These are phyloP conservation scores for Fusarium fujikuroi DNA, from an alignment of 2,329 filamentous ascomycete species.

Conservation along the genomic window DNA sequence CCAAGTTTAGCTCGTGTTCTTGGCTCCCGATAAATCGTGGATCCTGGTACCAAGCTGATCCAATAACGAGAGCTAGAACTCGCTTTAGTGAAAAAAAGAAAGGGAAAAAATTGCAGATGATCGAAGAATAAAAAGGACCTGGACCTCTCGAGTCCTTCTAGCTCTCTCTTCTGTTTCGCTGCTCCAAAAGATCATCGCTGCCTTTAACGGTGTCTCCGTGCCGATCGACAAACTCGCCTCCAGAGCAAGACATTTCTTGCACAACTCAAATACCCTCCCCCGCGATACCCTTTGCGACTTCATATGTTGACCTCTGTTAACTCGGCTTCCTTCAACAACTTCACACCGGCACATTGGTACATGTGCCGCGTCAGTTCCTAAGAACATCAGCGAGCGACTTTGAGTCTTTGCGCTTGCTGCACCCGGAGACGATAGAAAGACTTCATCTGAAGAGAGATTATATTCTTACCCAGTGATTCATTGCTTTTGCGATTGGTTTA, in stretches of 20 bases:
- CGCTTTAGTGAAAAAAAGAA: conserved; percentile 8
- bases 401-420: conserved; percentile 74
- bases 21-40: conserved; percentile 37
- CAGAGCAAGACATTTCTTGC: not conserved
- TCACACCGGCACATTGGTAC: conserved; percentile 50
- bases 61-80: conserved; percentile 24
- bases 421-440: conserved; percentile 65
- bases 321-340: conserved; percentile 12
- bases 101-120: conserved; percentile 39
- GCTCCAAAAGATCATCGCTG: conserved; percentile 20
- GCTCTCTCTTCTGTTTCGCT: not conserved
- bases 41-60: not conserved
- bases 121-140: conserved; percentile 24
- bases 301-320: conserved; percentile 34
- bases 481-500: conserved; percentile 16
- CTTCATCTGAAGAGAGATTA: conserved; percentile 46
- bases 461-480: not conserved
- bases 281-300: not conserved
- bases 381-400: conserved; percentile 67
- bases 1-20: conserved; percentile 24
- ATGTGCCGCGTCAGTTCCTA: conserved; percentile 60
- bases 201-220: conserved; percentile 26
- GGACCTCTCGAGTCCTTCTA: conserved; percentile 6
- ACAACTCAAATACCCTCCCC: conserved; percentile 31
- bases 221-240: conserved; percentile 27